Conservation (phyloP, 352 stramenopile species). For the Lagenidium giganteum region DNA sequence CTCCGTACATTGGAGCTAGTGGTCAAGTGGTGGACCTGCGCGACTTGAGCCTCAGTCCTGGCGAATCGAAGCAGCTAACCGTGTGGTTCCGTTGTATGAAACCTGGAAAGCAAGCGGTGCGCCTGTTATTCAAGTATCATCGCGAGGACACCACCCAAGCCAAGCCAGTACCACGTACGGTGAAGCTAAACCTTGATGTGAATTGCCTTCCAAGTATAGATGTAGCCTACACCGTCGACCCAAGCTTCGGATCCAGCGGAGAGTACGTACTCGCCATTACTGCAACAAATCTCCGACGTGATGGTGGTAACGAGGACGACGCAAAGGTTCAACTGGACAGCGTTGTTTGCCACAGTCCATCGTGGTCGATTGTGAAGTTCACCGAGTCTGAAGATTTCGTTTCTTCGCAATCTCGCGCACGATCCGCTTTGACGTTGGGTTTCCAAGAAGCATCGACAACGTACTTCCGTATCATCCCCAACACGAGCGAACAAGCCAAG, state of each 20-base stretch:
- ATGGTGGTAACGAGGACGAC: slow-evolving; percentile 14
- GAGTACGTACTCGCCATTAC: slow-evolving; percentile 78
- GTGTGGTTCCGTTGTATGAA: slow-evolving; percentile 44
- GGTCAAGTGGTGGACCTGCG: slow-evolving; percentile 63
- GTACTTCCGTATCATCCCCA: slow-evolving; percentile 66
- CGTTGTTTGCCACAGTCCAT: slow-evolving; percentile 55
- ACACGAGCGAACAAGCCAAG: background rate
- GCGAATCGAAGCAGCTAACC: slow-evolving; percentile 38
- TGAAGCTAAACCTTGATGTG: slow-evolving; percentile 59
- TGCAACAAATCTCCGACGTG: slow-evolving; percentile 46
- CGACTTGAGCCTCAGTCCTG: slow-evolving; percentile 37
- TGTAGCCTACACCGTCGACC: slow-evolving; percentile 61
- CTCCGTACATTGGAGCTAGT: slow-evolving; percentile 51
- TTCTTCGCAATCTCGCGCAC: background rate
- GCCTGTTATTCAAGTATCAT: slow-evolving; percentile 72
- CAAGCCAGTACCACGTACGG: slow-evolving; percentile 18
- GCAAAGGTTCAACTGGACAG: slow-evolving; percentile 41
- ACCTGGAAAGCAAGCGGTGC: slow-evolving; percentile 35
- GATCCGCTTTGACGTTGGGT: slow-evolving; percentile 19
- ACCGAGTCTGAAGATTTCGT: too few relatives aligned
- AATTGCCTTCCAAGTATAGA: slow-evolving; percentile 53
- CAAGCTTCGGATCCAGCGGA: slow-evolving; percentile 48
- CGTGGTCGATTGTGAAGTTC: slow-evolving; percentile 57
- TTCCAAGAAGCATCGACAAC: slow-evolving; percentile 71
- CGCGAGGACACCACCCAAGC: slow-evolving; percentile 16